These are phyloP conservation scores for Gelatoporia subvermispora DNA, from an alignment of 768 basidiomycete species.

Conservation along the genomic window DNA sequence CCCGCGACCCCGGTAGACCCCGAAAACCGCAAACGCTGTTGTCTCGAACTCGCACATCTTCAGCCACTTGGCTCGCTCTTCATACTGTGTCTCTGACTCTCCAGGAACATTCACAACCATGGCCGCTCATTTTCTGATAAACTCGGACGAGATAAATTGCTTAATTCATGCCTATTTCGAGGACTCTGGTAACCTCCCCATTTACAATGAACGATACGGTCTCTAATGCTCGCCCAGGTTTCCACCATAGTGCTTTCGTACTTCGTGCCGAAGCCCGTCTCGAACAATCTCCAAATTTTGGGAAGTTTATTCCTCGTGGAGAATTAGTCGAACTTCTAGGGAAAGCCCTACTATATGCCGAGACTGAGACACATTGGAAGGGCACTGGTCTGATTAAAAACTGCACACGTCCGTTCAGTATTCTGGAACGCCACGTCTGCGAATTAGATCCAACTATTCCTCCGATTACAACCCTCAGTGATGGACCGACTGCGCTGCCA, in stretches of 20 bases:
- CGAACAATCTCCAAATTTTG: slow-evolving; percentile 61
- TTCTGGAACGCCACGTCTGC: slow-evolving; percentile 74
- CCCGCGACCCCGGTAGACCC: background rate
- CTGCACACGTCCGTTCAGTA: slow-evolving; percentile 68
- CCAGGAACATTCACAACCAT: slow-evolving; percentile 4
- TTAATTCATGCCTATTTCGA: slow-evolving; percentile 80
- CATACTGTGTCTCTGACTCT: no score
- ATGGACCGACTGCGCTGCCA: background rate
- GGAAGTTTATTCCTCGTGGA: slow-evolving; percentile 74
- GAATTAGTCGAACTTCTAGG: slow-evolving; percentile 76
- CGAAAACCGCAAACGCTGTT: background rate
- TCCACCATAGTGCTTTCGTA: slow-evolving; percentile 79
- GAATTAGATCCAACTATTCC: slow-evolving; percentile 41
- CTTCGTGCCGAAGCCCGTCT: slow-evolving; percentile 70
- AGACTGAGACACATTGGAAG: slow-evolving; percentile 82
- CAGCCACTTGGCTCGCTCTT: background rate
- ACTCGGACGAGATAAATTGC: slow-evolving; percentile 81
- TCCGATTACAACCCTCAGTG: slow-evolving; percentile 5
- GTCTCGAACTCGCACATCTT: background rate
- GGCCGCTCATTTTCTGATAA: slow-evolving; percentile 50
- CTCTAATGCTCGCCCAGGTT: slow-evolving; percentile 41
- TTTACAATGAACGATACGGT: background rate
- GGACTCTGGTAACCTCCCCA: slow-evolving; percentile 57
- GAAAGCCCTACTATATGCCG: slow-evolving; percentile 75
- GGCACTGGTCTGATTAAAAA: slow-evolving; percentile 52